Evolutionary conservation across 2,329 filamentous ascomycete genomes (phyloP), one percentile per base, ranked within the genome.

Genomic region (Colletotrichum nymphaeae): DNA sequence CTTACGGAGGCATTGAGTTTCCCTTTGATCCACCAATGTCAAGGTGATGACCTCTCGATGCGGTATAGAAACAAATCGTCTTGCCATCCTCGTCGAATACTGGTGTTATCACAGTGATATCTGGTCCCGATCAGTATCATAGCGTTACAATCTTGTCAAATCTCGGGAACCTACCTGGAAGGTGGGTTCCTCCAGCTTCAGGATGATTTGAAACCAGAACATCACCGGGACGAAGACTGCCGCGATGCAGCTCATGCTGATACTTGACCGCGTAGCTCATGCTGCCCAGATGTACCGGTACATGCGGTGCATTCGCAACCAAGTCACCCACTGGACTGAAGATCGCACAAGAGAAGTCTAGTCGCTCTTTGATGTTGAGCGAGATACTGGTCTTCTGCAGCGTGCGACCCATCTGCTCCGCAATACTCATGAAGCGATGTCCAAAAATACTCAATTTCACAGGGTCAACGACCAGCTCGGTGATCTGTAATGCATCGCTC

Each of bases 181-280:
- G 84, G 84, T 96, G 94, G 0, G 94, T 96, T 49, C 94, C 94
- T 32, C 94, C 94, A 76, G 92, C 95, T 79, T 94, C 94, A 1
- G 94, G 94, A 78, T 96, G 94, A 75, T 97, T 97, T 0, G 93
- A 93, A 1, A 95, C 92, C 28, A 97, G 88, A 0, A 96, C 94
- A 79, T 97, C 94, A 11, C 94, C 94, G 67, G 89, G 91, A 77
- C 94, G 91, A 46, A 97, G 83, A 74, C 92, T 93, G 1, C 93
- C 93, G 76, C 91, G 88, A 93, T 93, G 96, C 60, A 95, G 94
- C 76, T 93, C 88, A 4, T 93, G 92, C 81, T 95, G 94, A 64
- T 93, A 93, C 70, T 90, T 88, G 2, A 96, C 93, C 56, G 93
- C 94, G 16, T 93, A 95, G 16, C 92, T 93, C 94, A 96, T 96